Conservation (phyloP, 345 rosid species). For the Rhodamnia argentea region DNA sequence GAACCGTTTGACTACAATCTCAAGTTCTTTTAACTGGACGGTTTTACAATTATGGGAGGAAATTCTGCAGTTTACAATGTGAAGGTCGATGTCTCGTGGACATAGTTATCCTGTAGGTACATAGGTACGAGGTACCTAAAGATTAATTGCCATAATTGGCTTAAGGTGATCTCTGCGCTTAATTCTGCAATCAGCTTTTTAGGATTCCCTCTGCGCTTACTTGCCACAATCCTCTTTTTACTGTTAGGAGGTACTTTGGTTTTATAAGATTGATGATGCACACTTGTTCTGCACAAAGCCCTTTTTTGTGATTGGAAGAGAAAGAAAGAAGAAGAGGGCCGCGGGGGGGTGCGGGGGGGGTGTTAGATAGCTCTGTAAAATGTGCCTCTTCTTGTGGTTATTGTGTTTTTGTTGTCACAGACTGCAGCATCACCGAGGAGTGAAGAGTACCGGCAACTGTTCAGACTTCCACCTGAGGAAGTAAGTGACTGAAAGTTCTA, state of each 20-base stretch:
- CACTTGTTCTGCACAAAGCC: background rate
- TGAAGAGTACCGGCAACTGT: slow-evolving; percentile 79
- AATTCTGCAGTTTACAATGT: background rate
- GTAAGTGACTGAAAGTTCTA: slow-evolving; percentile 24
- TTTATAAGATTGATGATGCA: background rate
- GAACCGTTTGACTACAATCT: background rate
- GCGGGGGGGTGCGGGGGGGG: no score
- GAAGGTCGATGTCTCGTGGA: background rate
- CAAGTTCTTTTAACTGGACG: background rate
- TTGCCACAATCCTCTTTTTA: background rate
- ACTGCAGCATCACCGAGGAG: slow-evolving; percentile 38
- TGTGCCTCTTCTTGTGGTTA: background rate
- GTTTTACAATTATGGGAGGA: background rate
- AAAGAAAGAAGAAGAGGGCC: no score
- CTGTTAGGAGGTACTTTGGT: background rate
- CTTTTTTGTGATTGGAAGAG: background rate
- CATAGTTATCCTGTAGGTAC: no score
- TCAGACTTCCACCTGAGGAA: slow-evolving; percentile 77
- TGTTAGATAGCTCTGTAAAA: background rate
- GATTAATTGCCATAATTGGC: background rate
- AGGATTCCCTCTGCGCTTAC: background rate
- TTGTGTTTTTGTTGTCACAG: slow-evolving; percentile 20
- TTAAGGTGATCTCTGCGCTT: background rate
- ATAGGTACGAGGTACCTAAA: no score
- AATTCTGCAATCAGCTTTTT: background rate